A percentile compares a stretch with the other conserved stretches of the same genome.
Evolutionary conservation across 2,329 filamentous ascomycete species (phyloP).

Genomic region (Knufia petricola): DNA sequence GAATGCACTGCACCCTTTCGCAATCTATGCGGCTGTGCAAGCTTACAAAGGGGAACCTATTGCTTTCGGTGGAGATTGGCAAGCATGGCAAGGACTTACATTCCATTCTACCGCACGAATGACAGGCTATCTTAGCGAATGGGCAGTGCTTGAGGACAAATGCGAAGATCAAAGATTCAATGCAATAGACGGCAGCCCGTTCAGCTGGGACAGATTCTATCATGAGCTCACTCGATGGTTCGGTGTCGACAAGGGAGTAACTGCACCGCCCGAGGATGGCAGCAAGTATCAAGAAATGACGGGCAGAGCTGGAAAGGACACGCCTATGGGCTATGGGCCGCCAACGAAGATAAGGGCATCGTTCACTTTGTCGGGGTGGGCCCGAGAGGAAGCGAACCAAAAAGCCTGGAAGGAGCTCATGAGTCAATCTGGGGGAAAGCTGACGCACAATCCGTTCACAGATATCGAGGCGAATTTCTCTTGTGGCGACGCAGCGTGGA

Average conservation of each 20-base stretch:
- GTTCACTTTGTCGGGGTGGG: conserved; percentile 40
- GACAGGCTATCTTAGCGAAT: conserved; percentile 43
- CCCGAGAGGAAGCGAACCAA: conserved; percentile 34
- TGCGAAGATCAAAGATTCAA: conserved; percentile 43
- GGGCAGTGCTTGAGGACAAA: conserved; percentile 36
- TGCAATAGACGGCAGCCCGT: conserved; percentile 35
- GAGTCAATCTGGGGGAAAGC: conserved; percentile 31
- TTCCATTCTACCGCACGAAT: conserved; percentile 38
- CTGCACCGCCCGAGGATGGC: conserved; percentile 24
- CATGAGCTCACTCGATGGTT: conserved; percentile 39
- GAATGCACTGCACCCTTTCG: conserved; percentile 41
- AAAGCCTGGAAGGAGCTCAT: conserved; percentile 39
- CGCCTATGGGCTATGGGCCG: conserved; percentile 36
- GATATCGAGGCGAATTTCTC: conserved; percentile 21
- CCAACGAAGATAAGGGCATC: conserved; percentile 30
- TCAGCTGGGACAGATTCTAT: conserved; percentile 43
- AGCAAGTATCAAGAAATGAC: conserved; percentile 13
- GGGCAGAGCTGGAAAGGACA: conserved; percentile 20
- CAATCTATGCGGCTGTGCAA: conserved; percentile 42
- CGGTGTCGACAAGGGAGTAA: conserved; percentile 29
- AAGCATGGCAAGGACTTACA: conserved; percentile 36
- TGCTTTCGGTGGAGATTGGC: conserved; percentile 36
- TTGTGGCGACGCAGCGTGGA: conserved; percentile 21
- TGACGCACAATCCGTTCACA: conserved; percentile 22
- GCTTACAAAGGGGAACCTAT: conserved; percentile 34